These are phyloP conservation scores for Tetracladium maxilliforme DNA, from an alignment of 2,329 filamentous ascomycete species.

Conservation along the genomic window DNA sequence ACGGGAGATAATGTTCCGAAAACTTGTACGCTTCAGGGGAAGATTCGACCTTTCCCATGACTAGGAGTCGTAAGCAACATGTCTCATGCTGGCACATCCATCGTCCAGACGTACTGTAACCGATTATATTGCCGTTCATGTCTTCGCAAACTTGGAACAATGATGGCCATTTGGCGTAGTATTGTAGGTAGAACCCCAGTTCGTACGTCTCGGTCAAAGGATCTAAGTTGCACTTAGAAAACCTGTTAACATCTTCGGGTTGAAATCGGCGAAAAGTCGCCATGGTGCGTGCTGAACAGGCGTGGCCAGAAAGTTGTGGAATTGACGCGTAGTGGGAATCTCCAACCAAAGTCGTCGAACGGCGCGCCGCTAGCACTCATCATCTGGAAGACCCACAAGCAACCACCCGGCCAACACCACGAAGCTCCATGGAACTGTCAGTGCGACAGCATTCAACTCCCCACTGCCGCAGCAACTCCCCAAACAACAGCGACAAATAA, in stretches of 20 bases:
- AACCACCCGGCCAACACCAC: no score
- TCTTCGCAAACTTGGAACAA: conserved; percentile 89
- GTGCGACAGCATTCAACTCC: no score
- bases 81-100: not conserved
- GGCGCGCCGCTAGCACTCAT: no score
- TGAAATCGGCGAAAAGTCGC: conserved; percentile 75
- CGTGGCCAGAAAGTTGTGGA: no score
- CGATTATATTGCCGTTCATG: conserved; percentile 73
- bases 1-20: conserved; percentile 90
- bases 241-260: conserved; percentile 70
- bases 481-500: no score
- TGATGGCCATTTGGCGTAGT: conserved; percentile 89
- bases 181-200: conserved; percentile 87
- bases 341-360: no score
- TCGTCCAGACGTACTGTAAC: conserved; percentile 56
- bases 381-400: no score
- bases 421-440: no score
- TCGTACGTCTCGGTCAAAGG: conserved; percentile 97
- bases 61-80: conserved; percentile 25
- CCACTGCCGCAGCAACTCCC: no score
- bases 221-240: conserved; percentile 92
- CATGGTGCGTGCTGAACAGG: no score
- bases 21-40: conserved; percentile 61
- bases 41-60: conserved; percentile 93
- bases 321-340: no score